Evolutionary conservation across 148 eudicot genomes (phyloP).

Genomic region (Spergularia marina): DNA sequence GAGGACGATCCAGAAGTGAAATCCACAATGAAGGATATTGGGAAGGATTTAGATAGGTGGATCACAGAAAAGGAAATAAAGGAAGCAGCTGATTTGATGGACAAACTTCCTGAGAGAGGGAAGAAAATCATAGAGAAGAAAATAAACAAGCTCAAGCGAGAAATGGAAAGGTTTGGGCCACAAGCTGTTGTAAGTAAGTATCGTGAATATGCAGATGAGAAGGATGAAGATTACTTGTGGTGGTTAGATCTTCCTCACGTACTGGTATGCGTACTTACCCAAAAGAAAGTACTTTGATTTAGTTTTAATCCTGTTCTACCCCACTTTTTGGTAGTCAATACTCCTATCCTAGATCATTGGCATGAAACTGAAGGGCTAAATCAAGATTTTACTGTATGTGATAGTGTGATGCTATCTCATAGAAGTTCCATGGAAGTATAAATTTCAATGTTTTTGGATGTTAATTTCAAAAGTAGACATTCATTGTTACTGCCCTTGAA

Average conservation of each 20-base stretch:
- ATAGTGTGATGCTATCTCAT: no score
- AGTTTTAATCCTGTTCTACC: not conserved
- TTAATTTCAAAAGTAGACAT: not conserved
- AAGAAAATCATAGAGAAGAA: constrained; percentile 57
- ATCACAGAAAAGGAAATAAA: constrained; percentile 79
- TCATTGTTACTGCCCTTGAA: not conserved
- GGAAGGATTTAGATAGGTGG: constrained; percentile 94
- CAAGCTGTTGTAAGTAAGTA: constrained; percentile 88
- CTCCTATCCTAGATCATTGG: not conserved
- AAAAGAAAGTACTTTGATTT: no score
- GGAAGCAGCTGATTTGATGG: constrained; percentile 67
- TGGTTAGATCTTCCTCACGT: constrained; percentile 92
- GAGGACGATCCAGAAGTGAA: constrained; percentile 78
- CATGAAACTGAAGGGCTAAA: not conserved
- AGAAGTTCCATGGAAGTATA: not conserved
- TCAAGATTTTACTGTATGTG: no score
- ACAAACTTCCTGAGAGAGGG: constrained; percentile 55
- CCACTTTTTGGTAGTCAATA: not conserved
- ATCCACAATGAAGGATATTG: constrained; percentile 76
- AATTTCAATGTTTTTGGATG: not conserved
- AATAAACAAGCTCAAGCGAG: constrained; percentile 73
- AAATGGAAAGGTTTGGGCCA: constrained; percentile 87
- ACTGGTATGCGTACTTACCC: constrained; percentile 44
- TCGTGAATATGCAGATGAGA: constrained; percentile 66
- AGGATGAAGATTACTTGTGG: constrained; percentile 91